Conservation (phyloP, 768 basidiomycete genomes). For the Termitomyces sp. region DNA sequence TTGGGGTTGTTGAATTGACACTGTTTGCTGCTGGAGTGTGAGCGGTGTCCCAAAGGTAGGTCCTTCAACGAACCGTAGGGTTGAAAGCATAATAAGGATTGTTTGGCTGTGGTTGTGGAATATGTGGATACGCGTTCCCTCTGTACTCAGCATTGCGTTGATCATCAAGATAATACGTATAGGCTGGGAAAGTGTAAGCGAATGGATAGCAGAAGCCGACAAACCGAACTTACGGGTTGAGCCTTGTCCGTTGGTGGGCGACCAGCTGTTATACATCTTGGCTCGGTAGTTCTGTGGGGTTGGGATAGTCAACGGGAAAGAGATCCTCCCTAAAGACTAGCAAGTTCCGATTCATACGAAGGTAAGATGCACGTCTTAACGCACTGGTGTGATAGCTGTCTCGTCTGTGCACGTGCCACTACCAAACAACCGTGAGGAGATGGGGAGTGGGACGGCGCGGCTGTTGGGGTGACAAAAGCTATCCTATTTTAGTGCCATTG, state of each 20-base stretch:
- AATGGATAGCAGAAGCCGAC: background rate
- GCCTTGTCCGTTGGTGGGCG: slow-evolving; percentile 12
- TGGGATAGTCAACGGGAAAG: background rate
- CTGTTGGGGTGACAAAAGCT: slow-evolving; percentile 11
- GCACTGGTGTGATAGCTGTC: slow-evolving; percentile 5
- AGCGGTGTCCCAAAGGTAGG: background rate
- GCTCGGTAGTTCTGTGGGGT: background rate
- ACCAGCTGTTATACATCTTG: slow-evolving; percentile 19
- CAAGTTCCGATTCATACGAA: slow-evolving; percentile 13
- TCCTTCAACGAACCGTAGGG: slow-evolving; percentile 13
- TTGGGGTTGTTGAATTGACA: slow-evolving; percentile 4
- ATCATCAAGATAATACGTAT: slow-evolving; percentile 13
- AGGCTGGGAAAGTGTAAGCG: slow-evolving; percentile 5
- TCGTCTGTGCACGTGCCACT: slow-evolving; percentile 13
- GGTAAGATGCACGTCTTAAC: slow-evolving; percentile 1
- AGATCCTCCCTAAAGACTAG: slow-evolving; percentile 4
- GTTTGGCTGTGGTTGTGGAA: slow-evolving; percentile 2
- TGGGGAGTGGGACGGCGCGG: slow-evolving; percentile 10
- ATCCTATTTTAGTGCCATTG: slow-evolving; percentile 16
- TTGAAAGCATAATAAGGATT: slow-evolving; percentile 12
- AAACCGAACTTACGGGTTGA: background rate
- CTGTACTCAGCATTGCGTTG: background rate
- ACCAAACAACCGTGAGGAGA: slow-evolving; percentile 17
- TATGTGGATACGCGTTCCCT: slow-evolving; percentile 2
- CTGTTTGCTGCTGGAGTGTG: slow-evolving; percentile 8